Evolutionary conservation across 1,284 basidiomycete genomes (phyloP), one percentile per base, ranked within the genome.

Genomic region (Ustilago bromivora): DNA sequence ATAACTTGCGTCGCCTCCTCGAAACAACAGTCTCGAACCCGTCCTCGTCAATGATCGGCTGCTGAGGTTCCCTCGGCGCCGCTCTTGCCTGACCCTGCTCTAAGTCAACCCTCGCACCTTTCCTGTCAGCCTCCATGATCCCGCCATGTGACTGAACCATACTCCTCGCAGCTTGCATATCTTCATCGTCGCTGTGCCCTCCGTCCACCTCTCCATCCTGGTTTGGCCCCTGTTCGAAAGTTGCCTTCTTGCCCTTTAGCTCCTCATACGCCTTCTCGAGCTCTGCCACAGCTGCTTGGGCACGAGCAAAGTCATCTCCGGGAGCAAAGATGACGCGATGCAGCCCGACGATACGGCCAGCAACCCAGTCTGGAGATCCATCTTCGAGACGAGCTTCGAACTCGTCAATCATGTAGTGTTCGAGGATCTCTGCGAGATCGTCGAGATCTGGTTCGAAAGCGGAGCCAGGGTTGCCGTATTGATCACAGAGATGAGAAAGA

Each of bases 341-440:
- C 17, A 80, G 43, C 0, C 71, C 71, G 32, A 79, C 70, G 31
- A 85, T 78, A 23, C 82, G 68, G 11, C 69, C 71, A 2, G 82
- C 84, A 23, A 83, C 80, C 67, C 66, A 74, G 31, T 76, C 73
- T 3, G 82, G 77, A 10, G 72, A 77, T 7, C 77, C 81, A 58
- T 85, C 84, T 34, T 85, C 84, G 35, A 85, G 71, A 11, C 77
- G 71, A 17, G 75, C 79, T 60, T 84, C 84, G 67, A 66, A 85
- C 63, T 85, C 84, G 56, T 85, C 81, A 17, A 66, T 72, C 56
- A 85, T 69, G 61, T 85, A 85, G 66, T 66, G 61, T 34, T 82
- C 81, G 23, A 85, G 68, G 15, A 80, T 57, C 35, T 85, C 83
- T 3, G 79, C 76, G 15, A 85, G 67, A 56, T 85, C 83, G 63